Evolutionary conservation across 495 filamentous ascomycete genomes (phyloP).

Genomic region (Xylaria castorea): DNA sequence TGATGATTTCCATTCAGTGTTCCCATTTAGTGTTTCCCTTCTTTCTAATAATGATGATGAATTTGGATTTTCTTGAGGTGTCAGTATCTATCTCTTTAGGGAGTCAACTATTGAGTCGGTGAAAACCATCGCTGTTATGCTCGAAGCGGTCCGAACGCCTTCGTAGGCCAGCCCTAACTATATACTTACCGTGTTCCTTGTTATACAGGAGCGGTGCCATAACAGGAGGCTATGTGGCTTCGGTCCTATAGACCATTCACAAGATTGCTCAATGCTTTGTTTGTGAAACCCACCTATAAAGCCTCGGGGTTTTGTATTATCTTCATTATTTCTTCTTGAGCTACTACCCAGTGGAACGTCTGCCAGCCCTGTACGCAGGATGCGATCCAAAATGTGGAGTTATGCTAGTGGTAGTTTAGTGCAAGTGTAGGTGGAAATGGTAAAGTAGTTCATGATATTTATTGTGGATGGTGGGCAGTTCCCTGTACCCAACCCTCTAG

Average conservation of each 20-base stretch:
- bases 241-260: not conserved
- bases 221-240: not conserved
- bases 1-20: not conserved
- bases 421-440: not conserved
- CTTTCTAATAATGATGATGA: not conserved
- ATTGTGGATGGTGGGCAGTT: not conserved
- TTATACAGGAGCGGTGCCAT: not conserved
- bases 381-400: not conserved
- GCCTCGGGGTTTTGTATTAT: not conserved
- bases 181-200: not conserved
- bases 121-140: not conserved
- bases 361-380: conserved; percentile 6
- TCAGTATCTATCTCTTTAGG: not conserved
- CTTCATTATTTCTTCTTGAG: too few relatives aligned
- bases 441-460: not conserved
- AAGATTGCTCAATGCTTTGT: not conserved
- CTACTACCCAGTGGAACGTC: not conserved
- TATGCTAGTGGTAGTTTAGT: conserved; percentile 4
- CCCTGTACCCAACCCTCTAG: not conserved
- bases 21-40: not conserved
- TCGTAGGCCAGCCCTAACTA: not conserved
- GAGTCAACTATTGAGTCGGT: not conserved
- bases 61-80: not conserved
- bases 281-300: not conserved
- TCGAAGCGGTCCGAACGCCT: not conserved